These are phyloP conservation scores for Candida ortonii DNA, from an alignment of 805 yeast genomes.

Conservation along the genomic window DNA sequence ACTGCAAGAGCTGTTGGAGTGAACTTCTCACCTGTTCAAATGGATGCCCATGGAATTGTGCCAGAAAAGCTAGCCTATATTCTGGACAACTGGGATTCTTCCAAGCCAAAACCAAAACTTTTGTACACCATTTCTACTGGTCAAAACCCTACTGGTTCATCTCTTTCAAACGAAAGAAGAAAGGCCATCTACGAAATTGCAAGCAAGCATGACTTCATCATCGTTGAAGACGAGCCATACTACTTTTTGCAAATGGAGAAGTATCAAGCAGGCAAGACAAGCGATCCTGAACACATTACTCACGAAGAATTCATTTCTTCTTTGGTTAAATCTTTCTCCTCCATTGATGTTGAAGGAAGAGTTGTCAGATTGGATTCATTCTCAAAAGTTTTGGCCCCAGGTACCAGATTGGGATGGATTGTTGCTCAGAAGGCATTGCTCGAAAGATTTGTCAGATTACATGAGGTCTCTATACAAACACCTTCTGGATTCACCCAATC, in stretches of 20 bases:
- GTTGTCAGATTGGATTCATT: slow-evolving; percentile 86
- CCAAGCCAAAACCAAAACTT: slow-evolving; percentile 69
- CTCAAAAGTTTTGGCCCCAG: slow-evolving; percentile 92
- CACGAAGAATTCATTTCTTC: slow-evolving; percentile 68
- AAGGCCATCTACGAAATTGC: slow-evolving; percentile 71
- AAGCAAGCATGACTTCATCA: slow-evolving; percentile 78
- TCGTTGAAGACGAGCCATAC: slow-evolving; percentile 96
- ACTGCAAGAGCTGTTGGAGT: slow-evolving; percentile 62
- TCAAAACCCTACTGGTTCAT: slow-evolving; percentile 96
- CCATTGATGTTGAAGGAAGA: slow-evolving; percentile 82
- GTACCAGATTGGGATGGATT: slow-evolving; percentile 85
- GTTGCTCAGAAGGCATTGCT: slow-evolving; percentile 64
- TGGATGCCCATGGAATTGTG: slow-evolving; percentile 64
- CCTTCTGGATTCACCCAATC: slow-evolving; percentile 82
- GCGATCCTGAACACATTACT: slow-evolving; percentile 28
- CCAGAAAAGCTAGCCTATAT: slow-evolving; percentile 54
- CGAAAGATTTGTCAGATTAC: slow-evolving; percentile 65
- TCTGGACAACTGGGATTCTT: slow-evolving; percentile 57
- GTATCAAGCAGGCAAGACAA: slow-evolving; percentile 46
- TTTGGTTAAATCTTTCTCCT: slow-evolving; percentile 71
- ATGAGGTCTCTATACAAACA: slow-evolving; percentile 78
- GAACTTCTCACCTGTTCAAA: slow-evolving; percentile 59
- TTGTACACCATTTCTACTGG: slow-evolving; percentile 93
- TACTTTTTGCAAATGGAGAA: slow-evolving; percentile 91
- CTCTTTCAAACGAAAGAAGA: slow-evolving; percentile 75